A percentile compares a stretch with the other conserved stretches of the same genome.
phyloP scores from a whole-genome alignment of 345 rosid genomes.

The Syzygium aqueum region DNA sequence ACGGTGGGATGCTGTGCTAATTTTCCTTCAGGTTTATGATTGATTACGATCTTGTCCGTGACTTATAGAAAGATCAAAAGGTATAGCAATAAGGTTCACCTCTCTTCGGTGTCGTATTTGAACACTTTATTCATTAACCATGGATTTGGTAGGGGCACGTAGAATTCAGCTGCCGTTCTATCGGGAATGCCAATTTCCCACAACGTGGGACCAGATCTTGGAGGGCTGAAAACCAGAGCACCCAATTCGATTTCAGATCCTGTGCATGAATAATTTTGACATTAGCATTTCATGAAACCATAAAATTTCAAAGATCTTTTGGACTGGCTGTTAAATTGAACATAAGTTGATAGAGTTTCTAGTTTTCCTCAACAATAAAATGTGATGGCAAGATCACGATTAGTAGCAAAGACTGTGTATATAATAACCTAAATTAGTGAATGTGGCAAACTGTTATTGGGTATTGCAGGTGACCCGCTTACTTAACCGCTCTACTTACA shows the following conservation, averaged over 20 bases:
- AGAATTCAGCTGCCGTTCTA: slow-evolving; percentile 26
- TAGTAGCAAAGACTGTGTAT: neutral
- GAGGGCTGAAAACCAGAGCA: slow-evolving; percentile 18
- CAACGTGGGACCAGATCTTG: slow-evolving; percentile 31
- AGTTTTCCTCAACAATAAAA: neutral
- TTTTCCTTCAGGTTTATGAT: neutral
- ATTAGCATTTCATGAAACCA: neutral
- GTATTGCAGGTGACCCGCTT: neutral
- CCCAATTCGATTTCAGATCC: slow-evolving; percentile 13
- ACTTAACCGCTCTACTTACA: neutral
- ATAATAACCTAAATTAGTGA: neutral
- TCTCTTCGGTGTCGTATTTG: neutral
- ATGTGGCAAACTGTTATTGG: neutral
- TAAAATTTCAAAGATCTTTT: neutral
- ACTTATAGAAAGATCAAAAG: neutral
- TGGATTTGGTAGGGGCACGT: slow-evolving; percentile 24
- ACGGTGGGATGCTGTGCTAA: neutral
- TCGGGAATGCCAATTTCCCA: slow-evolving; percentile 44
- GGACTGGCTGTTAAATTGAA: neutral
- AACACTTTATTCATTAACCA: slow-evolving; percentile 9
- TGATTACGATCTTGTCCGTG: neutral
- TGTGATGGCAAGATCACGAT: neutral
- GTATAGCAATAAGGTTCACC: neutral
- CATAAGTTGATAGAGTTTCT: neutral
- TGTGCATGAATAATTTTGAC: neutral